Evolutionary conservation across 2,329 filamentous ascomycete genomes (phyloP), one percentile per base, ranked within the genome.

Genomic region (Aspergillus thermomutatus): DNA sequence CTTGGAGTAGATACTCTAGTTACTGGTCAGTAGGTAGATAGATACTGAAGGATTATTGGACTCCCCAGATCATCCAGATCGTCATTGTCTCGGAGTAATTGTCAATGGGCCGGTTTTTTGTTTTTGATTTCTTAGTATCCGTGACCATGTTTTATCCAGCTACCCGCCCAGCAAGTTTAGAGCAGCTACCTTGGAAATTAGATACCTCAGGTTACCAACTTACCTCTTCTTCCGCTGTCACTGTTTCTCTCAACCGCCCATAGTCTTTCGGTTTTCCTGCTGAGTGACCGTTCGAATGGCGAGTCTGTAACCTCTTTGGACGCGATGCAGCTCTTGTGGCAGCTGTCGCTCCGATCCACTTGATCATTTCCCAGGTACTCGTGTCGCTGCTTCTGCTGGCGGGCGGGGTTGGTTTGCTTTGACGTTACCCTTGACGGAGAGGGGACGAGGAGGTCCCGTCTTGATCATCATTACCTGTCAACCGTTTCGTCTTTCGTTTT

Each of bases 291-390:
- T 26, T 23, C 43, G 8, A 23, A 46, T 11, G 19, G 5, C 11
- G 11, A 10, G 23, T 26, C 43, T 26, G 23, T 46, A 46, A 26
- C 43, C 43, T 14, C 43, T 46, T 25, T 46, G 43, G 56, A 48
- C 11, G 43, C 46, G 51, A 59, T 62, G 58, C 62, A 62, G 56
- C 58, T 47, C 55, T 59, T 51, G 60, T 66, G 60, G 64, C 54
- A 48, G 50, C 50, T 54, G 28, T 52, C 45, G 43, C 63, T 63
- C 58, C 64, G 63, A 59, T 67, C 52, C 48, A 37, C 53, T 62
- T 50, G 57, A 14, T 9, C 11, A 34, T 34, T 6, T n/a, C 28
- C 28, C 28, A 6, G 28, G 28, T 5, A 43, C 31, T 34, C 19
- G 40, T 21, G n/a, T 49, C 37, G 6, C 27, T 60, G 54, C 26